phyloP scores from a whole-genome alignment of 129 eudicot species.

The Artemisia annua region DNA sequence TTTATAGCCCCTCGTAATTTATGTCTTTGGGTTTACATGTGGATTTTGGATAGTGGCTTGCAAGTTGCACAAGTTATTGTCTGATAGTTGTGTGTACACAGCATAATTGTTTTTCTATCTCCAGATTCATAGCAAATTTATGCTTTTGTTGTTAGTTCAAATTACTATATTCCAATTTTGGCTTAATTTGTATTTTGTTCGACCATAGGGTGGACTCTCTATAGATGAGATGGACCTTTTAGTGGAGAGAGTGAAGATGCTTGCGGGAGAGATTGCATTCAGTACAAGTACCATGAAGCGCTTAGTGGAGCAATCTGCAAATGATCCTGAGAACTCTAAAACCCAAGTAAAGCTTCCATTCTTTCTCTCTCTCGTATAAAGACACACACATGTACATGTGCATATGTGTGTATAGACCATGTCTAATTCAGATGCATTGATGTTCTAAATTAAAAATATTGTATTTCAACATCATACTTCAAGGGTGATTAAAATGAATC shows the following conservation, averaged over 20 bases:
- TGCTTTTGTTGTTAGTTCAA: neutral
- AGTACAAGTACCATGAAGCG: slow-evolving; percentile 92
- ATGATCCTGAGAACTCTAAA: slow-evolving; percentile 86
- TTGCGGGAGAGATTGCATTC: slow-evolving; percentile 97
- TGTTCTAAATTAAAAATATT: neutral
- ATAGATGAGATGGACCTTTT: slow-evolving; percentile 92
- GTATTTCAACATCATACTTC: neutral
- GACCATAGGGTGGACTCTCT: slow-evolving; percentile 63
- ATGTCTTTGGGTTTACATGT: slow-evolving; percentile 2
- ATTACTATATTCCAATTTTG: neutral
- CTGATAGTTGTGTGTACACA: slow-evolving; percentile 9
- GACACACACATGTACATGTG: neutral
- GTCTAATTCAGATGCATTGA: slow-evolving; percentile 4
- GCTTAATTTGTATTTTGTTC: slow-evolving; percentile 22
- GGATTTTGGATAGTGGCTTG: neutral
- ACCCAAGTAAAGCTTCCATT: slow-evolving; percentile 45
- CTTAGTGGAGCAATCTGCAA: slow-evolving; percentile 79
- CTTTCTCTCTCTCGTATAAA: neutral
- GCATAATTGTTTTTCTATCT: neutral
- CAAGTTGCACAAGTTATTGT: neutral
- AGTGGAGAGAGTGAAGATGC: slow-evolving; percentile 98
- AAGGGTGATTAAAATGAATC: neutral
- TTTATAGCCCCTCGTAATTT: slow-evolving; percentile 2
- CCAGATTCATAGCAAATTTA: neutral
- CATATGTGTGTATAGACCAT: too few species aligned